Evolutionary conservation across 495 filamentous ascomycete species (phyloP).

Genomic region (Lophium mytilinum): DNA sequence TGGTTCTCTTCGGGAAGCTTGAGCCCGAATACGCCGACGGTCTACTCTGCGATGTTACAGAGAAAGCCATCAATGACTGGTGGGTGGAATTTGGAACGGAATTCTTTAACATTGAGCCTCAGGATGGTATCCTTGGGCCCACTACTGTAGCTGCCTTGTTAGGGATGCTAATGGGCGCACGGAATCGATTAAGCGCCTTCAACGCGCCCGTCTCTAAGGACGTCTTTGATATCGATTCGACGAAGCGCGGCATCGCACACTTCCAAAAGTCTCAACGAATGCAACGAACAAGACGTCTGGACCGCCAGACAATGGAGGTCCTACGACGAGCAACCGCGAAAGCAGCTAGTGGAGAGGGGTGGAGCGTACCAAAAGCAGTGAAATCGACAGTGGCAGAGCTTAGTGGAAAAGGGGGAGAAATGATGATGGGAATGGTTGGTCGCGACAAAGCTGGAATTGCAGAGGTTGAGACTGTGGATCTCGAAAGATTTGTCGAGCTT

Average conservation of each 20-base stretch:
- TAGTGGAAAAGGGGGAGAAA: constrained; percentile 87
- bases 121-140: constrained; percentile 83
- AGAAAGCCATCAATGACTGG: constrained; percentile 86
- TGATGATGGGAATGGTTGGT: constrained; percentile 86
- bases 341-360: constrained; percentile 72
- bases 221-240: constrained; percentile 73
- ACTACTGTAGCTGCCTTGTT: constrained; percentile 85
- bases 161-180: constrained; percentile 79
- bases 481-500: constrained; percentile 72
- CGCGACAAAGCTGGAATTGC: constrained; percentile 82
- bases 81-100: constrained; percentile 92
- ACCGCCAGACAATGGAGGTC: constrained; percentile 71
- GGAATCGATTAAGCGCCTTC: constrained; percentile 74
- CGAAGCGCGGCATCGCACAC: constrained; percentile 72
- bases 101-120: constrained; percentile 82
- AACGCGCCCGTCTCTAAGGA: constrained; percentile 85
- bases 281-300: constrained; percentile 64
- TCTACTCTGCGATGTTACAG: constrained; percentile 84
- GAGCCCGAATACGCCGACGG: constrained; percentile 88
- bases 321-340: constrained; percentile 79
- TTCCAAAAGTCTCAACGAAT: constrained; percentile 90
- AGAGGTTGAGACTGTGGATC: constrained; percentile 82
- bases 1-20: constrained; percentile 81
- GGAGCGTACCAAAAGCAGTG: constrained; percentile 78
- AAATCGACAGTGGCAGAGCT: constrained; percentile 93